Evolutionary conservation across 2,329 filamentous ascomycete genomes (phyloP), one percentile per base, ranked within the genome.

Genomic region (Penicillium sp.): DNA sequence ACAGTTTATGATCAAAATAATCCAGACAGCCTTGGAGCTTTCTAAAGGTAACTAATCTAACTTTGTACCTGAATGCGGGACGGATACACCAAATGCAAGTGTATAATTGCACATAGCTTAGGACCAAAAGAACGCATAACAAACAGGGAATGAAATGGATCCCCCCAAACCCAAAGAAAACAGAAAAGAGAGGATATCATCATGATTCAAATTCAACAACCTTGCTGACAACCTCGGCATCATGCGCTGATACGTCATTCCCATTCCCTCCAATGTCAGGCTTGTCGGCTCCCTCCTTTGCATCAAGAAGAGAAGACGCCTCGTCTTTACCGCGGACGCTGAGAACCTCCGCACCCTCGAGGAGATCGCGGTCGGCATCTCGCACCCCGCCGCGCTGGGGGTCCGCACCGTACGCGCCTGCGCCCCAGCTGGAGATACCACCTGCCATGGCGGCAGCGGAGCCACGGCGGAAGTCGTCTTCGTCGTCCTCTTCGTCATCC

Each of bases 311-410:
- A 11, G 69, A 61, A 8, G 49, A 61, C 10, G 59, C 48, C 5
- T 69, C 69, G 22, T 69, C 66, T 38, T 62, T 66, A 2, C 66
- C 64, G 43, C 68, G 65, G 22, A 74, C 63, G 57, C 65, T 81
- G 11, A 81, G 81, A 0, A 87, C 88, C 66, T 92, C 89, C 2
- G 86, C 86, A 0, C 87, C 89, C 60, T 88, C 86, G 13, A 92
- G 72, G 13, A 92, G 70, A 67, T 90, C 88, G 47, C 84, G 76
- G 69, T 91, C 87, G 44, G 82, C 80, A 48, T 83, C 85, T 56
- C 82, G 78, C 18, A 88, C 85, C 46, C 83, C 83, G 53, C 85
- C 78, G 22, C 82, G 77, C 63, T 87, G 85, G 0, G 80, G 73
- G 55, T 87, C 84, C 6, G 79, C 78, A 39, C 76, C 74, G 49